phyloP scores from a whole-genome alignment of 352 stramenopile genomes.

The Nothophytophthora sp. region DNA sequence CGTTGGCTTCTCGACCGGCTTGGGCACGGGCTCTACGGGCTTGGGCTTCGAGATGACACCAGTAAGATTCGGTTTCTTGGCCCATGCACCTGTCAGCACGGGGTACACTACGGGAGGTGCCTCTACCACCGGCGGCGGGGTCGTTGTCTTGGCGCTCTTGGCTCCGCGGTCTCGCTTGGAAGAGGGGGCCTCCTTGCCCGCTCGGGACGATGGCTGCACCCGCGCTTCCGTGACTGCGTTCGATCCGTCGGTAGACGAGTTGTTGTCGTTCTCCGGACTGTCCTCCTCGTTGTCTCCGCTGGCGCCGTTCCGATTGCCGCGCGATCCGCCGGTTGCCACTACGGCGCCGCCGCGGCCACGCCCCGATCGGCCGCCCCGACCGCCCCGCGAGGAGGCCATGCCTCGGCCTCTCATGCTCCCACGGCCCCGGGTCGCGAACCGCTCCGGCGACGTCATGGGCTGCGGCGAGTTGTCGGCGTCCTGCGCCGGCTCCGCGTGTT shows the following conservation, averaged over 20 bases:
- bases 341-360: slow-evolving; percentile 37
- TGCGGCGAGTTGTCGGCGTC: slow-evolving; percentile 27
- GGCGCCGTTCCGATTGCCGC: slow-evolving; percentile 20
- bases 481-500: slow-evolving; percentile 17
- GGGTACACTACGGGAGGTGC: slow-evolving; percentile 50
- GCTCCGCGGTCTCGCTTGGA: slow-evolving; percentile 43
- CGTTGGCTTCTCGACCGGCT: slow-evolving; percentile 22
- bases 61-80: slow-evolving; percentile 70
- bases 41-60: slow-evolving; percentile 34
- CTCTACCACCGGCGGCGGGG: slow-evolving; percentile 33
- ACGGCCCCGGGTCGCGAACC: slow-evolving; percentile 37
- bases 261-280: slow-evolving; percentile 42
- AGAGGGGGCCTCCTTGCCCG: slow-evolving; percentile 28
- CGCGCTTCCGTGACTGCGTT: slow-evolving; percentile 21
- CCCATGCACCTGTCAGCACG: slow-evolving; percentile 69
- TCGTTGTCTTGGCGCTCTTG: slow-evolving; percentile 37
- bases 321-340: slow-evolving; percentile 21
- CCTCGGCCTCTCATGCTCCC: slow-evolving; percentile 55
- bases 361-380: slow-evolving; percentile 46
- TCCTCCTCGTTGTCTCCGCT: slow-evolving; percentile 49
- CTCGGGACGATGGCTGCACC: slow-evolving; percentile 27
- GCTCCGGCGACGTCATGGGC: slow-evolving; percentile 27
- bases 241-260: slow-evolving; percentile 26
- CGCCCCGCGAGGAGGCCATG: slow-evolving; percentile 41
- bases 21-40: slow-evolving; percentile 26